A percentile compares a stretch with the other conserved stretches of the same genome.
phyloP scores from a whole-genome alignment of 768 basidiomycete genomes.

The Crucibulum laeve region DNA sequence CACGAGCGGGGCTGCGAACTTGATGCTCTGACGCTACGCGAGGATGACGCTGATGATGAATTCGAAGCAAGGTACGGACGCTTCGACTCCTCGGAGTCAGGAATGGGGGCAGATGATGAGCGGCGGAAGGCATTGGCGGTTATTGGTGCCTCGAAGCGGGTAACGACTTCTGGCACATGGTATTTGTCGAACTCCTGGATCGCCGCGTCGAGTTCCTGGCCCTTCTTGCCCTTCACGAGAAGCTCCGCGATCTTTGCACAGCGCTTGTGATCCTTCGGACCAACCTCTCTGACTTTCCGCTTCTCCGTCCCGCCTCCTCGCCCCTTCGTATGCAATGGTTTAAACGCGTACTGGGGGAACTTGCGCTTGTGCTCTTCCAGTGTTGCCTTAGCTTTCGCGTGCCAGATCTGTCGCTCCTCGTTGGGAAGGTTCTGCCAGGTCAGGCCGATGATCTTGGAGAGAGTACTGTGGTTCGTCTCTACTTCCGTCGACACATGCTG shows the following conservation, averaged over 20 bases:
- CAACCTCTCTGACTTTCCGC: slow-evolving; percentile 57
- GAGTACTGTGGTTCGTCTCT: slow-evolving; percentile 76
- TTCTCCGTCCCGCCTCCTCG: slow-evolving; percentile 38
- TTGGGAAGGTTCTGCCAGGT: slow-evolving; percentile 76
- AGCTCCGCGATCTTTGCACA: slow-evolving; percentile 67
- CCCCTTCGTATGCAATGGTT: slow-evolving; percentile 48
- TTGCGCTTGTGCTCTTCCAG: slow-evolving; percentile 71
- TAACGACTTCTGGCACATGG: slow-evolving; percentile 56
- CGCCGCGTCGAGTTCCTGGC: slow-evolving; percentile 50
- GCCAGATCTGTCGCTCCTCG: slow-evolving; percentile 72
- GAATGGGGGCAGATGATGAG: slow-evolving; percentile 23
- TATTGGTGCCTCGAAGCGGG: slow-evolving; percentile 69
- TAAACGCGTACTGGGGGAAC: slow-evolving; percentile 74
- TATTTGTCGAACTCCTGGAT: slow-evolving; percentile 51
- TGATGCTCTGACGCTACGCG: slow-evolving; percentile 22
- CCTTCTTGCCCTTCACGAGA: slow-evolving; percentile 52
- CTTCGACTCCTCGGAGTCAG: slow-evolving; percentile 1
- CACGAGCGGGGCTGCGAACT: slow-evolving; percentile 21
- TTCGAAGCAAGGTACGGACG: not conserved
- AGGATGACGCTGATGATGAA: not conserved
- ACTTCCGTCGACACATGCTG: slow-evolving; percentile 72
- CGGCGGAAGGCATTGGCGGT: slow-evolving; percentile 61
- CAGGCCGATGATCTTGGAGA: slow-evolving; percentile 79
- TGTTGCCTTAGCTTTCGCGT: slow-evolving; percentile 63
- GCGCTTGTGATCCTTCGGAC: slow-evolving; percentile 57